phyloP scores from a whole-genome alignment of 2,329 filamentous ascomycete genomes.

The Madurella fahalii region DNA sequence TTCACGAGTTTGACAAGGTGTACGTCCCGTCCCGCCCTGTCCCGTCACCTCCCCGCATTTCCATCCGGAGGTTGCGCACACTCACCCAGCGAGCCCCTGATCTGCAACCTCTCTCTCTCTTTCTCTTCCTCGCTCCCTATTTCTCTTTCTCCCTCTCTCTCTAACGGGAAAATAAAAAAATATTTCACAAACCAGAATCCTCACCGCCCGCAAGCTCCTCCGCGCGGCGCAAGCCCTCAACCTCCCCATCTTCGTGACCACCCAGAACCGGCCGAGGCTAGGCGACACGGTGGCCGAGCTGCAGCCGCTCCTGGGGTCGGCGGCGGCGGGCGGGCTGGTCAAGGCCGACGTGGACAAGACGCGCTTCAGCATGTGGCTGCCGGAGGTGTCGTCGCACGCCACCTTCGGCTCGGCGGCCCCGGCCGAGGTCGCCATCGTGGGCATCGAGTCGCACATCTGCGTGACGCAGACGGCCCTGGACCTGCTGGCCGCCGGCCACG shows the following conservation, averaged over 20 bases:
- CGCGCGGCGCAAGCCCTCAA: slow-evolving; percentile 59
- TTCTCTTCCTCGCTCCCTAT: too few species aligned
- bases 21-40: slow-evolving; percentile 35
- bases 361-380: slow-evolving; percentile 81
- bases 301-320: slow-evolving; percentile 44
- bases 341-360: slow-evolving; percentile 71
- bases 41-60: slow-evolving; percentile 2
- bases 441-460: slow-evolving; percentile 93
- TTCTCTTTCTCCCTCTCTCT: neutral
- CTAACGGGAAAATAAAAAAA: neutral
- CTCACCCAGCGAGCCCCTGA: too few species aligned
- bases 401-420: slow-evolving; percentile 28
- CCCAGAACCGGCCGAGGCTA: slow-evolving; percentile 74
- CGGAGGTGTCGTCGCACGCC: slow-evolving; percentile 50
- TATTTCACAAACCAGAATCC: slow-evolving; percentile 45
- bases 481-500: slow-evolving; percentile 67
- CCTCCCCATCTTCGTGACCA: slow-evolving; percentile 81
- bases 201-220: slow-evolving; percentile 66
- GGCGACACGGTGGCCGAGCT: slow-evolving; percentile 77
- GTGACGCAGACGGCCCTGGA: slow-evolving; percentile 89
- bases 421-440: slow-evolving; percentile 65
- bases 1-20: slow-evolving; percentile 82
- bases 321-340: slow-evolving; percentile 45
- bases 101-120: too few species aligned
- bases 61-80: too few species aligned